These are phyloP conservation scores for Sporothrix luriei DNA, from an alignment of 2,329 filamentous ascomycete species.

Conservation along the genomic window DNA sequence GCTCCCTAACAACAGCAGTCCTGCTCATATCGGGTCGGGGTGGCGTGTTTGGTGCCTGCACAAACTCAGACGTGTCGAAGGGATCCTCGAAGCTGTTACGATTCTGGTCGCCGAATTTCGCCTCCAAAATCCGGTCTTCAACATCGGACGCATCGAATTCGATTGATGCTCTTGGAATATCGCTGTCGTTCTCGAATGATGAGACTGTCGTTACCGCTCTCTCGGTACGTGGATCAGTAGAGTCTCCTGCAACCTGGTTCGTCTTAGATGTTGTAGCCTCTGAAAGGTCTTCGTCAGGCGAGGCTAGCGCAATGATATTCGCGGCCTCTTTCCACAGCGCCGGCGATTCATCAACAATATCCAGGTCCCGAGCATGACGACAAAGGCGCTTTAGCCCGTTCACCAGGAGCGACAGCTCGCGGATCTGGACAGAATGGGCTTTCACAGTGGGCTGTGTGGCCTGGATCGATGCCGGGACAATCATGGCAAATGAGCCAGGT, in stretches of 20 bases:
- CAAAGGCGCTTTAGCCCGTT: constrained; percentile 80
- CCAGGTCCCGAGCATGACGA: constrained; percentile 67
- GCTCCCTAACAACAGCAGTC: constrained; percentile 58
- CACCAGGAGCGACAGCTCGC: constrained; percentile 78
- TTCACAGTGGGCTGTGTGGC: constrained; percentile 80
- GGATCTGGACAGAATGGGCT: constrained; percentile 79
- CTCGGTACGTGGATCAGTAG: background rate
- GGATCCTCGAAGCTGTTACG: constrained; percentile 50
- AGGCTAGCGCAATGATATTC: constrained; percentile 83
- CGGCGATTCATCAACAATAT: constrained; percentile 64
- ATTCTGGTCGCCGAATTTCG: constrained; percentile 52
- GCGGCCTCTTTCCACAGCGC: constrained; percentile 78
- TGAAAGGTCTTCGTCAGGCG: constrained; percentile 62
- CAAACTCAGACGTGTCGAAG: constrained; percentile 46
- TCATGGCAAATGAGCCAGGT: constrained; percentile 55
- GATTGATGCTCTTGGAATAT: constrained; percentile 42
- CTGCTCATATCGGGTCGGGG: constrained; percentile 48
- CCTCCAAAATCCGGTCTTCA: constrained; percentile 51
- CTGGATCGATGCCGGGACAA: constrained; percentile 78
- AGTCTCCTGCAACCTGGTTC: background rate
- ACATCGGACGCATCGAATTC: constrained; percentile 48
- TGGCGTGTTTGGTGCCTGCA: constrained; percentile 13
- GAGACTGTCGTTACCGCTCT: constrained; percentile 35
- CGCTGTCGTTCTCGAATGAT: constrained; percentile 37
- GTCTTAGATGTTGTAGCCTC: constrained; percentile 20